A percentile compares a stretch with the other conserved stretches of the same genome.
Evolutionary conservation across 345 rosid species (phyloP).

Genomic region (Kandelia obovata): DNA sequence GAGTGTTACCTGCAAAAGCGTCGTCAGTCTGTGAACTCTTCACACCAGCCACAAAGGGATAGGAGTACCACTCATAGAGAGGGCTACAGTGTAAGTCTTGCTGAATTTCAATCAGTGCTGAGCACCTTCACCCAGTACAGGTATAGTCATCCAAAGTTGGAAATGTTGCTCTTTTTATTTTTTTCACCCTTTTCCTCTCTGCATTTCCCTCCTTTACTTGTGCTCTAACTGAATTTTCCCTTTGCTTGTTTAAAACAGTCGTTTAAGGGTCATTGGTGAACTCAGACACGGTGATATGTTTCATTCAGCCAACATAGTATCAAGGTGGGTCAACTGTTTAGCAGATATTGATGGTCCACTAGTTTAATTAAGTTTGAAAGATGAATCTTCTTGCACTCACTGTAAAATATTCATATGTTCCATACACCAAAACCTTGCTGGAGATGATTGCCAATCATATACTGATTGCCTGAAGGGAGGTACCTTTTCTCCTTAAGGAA

Average conservation of each 20-base stretch:
- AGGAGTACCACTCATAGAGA: slow-evolving; percentile 63
- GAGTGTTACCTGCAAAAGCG: slow-evolving; percentile 97
- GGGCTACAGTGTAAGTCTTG: slow-evolving; percentile 82
- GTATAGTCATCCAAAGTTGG: slow-evolving; percentile 34
- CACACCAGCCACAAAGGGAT: slow-evolving; percentile 55
- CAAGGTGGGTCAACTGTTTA: slow-evolving; percentile 51
- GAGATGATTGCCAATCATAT: neutral
- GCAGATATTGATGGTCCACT: slow-evolving; percentile 3
- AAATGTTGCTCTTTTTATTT: neutral
- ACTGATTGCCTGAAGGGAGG: neutral
- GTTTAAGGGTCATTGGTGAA: slow-evolving; percentile 94
- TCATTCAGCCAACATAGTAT: slow-evolving; percentile 96
- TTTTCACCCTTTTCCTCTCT: neutral
- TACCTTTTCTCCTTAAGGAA: neutral
- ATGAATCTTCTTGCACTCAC: neutral
- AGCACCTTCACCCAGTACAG: slow-evolving; percentile 87
- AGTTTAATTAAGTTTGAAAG: neutral
- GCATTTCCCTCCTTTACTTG: neutral
- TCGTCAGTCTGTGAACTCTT: slow-evolving; percentile 64
- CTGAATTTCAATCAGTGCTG: slow-evolving; percentile 82
- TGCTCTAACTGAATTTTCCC: slow-evolving; percentile 9
- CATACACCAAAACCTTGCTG: neutral
- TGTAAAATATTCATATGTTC: neutral
- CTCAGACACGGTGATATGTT: slow-evolving; percentile 91
- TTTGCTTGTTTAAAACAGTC: slow-evolving; percentile 44